Evolutionary conservation across 2,329 filamentous ascomycete species (phyloP).

Genomic region (Scedosporium boydii): DNA sequence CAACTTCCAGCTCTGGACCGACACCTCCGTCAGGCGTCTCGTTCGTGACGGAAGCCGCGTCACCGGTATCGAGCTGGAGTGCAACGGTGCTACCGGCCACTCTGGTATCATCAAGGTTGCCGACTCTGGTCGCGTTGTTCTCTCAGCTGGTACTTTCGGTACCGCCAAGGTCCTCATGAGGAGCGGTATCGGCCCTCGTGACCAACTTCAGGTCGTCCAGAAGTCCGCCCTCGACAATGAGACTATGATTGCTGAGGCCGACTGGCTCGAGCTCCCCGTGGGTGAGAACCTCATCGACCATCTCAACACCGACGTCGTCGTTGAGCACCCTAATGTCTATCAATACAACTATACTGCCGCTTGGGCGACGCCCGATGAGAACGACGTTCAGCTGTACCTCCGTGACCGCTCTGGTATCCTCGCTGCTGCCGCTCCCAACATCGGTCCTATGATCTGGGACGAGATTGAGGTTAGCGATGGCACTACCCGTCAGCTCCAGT

Average conservation of each 20-base stretch:
- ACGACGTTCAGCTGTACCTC: constrained; percentile 31
- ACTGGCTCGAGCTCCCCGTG: constrained; percentile 51
- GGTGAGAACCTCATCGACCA: constrained; percentile 51
- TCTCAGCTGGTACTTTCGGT: constrained; percentile 61
- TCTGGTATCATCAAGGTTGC: constrained; percentile 52
- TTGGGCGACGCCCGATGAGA: constrained; percentile 36
- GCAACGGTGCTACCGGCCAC: constrained; percentile 39
- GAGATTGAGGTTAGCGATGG: constrained; percentile 48
- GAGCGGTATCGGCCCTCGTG: constrained; percentile 55
- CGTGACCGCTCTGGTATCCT: constrained; percentile 47
- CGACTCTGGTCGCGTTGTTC: constrained; percentile 53
- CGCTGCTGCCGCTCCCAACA: constrained; percentile 55
- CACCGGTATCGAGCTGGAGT: constrained; percentile 60
- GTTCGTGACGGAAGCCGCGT: constrained; percentile 51
- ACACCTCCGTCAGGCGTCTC: constrained; percentile 59
- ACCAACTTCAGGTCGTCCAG: constrained; percentile 45
- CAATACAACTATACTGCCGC: constrained; percentile 60
- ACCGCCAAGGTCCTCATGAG: constrained; percentile 59
- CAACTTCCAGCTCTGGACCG: constrained; percentile 60
- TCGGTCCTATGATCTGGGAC: constrained; percentile 47
- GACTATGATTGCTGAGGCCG: constrained; percentile 36
- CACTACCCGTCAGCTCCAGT: constrained; percentile 54
- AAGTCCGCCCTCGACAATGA: constrained; percentile 35
- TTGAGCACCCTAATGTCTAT: constrained; percentile 31
- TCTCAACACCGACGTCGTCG: constrained; percentile 38